Conservation (phyloP, 1,284 basidiomycete genomes). For the Ustilago esculenta region DNA sequence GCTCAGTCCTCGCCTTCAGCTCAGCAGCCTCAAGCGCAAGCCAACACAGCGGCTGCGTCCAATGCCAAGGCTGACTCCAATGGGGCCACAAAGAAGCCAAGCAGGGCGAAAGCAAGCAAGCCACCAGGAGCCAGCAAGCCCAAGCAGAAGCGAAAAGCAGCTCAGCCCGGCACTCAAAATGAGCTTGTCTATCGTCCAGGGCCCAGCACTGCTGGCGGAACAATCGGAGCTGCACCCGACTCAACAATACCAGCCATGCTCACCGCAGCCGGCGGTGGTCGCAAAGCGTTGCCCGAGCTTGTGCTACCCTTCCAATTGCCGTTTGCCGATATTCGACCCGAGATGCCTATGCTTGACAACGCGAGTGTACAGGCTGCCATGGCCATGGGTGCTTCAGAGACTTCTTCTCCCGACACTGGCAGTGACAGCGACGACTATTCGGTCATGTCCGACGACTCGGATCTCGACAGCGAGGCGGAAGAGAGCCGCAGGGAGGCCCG, state of each 20-base stretch:
- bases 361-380: constrained; percentile 40
- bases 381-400: constrained; percentile 46
- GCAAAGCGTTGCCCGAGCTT: constrained; percentile 54
- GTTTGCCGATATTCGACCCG: constrained; percentile 28
- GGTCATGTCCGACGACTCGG: constrained; percentile 38
- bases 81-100: constrained; percentile 16
- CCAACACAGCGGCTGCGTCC: background rate
- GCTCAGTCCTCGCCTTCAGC: background rate
- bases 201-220: constrained; percentile 51
- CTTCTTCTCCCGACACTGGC: constrained; percentile 37
- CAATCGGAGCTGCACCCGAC: constrained; percentile 49
- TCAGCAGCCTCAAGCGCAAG: background rate
- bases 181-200: constrained; percentile 28
- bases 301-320: constrained; percentile 53
- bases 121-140: constrained; percentile 27
- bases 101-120: constrained; percentile 22
- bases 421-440: constrained; percentile 50
- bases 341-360: constrained; percentile 48
- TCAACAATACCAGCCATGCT: constrained; percentile 37
- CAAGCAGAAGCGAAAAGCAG: constrained; percentile 46
- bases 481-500: constrained; percentile 35
- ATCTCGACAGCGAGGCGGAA: constrained; percentile 41
- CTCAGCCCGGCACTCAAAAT: constrained; percentile 26
- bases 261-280: constrained; percentile 51
- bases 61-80: constrained; percentile 2